Conservation (phyloP, 2,329 filamentous ascomycete genomes). For the Plenodomus tracheiphilus region DNA sequence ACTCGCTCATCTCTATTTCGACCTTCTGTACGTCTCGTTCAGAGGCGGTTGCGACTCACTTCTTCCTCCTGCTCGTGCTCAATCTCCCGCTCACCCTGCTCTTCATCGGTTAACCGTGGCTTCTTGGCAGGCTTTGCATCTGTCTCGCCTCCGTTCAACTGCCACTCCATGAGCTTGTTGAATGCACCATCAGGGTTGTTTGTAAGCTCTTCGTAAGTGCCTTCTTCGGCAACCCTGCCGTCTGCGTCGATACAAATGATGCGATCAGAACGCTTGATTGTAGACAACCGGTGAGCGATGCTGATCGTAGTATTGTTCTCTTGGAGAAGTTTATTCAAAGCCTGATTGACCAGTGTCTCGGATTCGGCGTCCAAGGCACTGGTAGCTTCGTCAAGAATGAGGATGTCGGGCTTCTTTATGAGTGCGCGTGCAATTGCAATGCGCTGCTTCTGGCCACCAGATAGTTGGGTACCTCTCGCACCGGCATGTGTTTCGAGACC, state of each 20-base stretch:
- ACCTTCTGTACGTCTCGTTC: not conserved
- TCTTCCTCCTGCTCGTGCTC: constrained; percentile 44
- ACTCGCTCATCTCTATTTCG: not conserved
- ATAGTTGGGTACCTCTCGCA: constrained; percentile 87
- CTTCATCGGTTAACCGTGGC: constrained; percentile 51
- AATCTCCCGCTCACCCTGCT: constrained; percentile 54
- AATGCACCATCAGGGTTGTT: constrained; percentile 79
- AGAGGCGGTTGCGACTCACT: constrained; percentile 24
- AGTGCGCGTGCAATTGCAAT: constrained; percentile 95
- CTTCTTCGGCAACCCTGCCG: constrained; percentile 88
- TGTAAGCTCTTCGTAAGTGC: constrained; percentile 78
- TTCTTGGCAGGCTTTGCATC: constrained; percentile 25
- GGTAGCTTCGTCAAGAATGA: constrained; percentile 94
- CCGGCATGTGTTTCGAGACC: constrained; percentile 94
- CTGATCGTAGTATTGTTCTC: constrained; percentile 96
- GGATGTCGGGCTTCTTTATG: constrained; percentile 93
- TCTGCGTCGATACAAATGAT: constrained; percentile 90
- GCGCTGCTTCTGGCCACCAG: constrained; percentile 94
- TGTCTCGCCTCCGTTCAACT: constrained; percentile 81
- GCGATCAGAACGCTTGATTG: constrained; percentile 92
- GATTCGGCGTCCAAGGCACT: constrained; percentile 95
- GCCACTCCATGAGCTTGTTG: constrained; percentile 97
- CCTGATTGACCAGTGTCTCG: constrained; percentile 93
- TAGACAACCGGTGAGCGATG: constrained; percentile 93
- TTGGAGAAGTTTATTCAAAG: constrained; percentile 76